A percentile compares a stretch with the other conserved stretches of the same genome.
These are phyloP conservation scores for Lepidium sativum DNA, from an alignment of 345 rosid species.

Conservation along the genomic window DNA sequence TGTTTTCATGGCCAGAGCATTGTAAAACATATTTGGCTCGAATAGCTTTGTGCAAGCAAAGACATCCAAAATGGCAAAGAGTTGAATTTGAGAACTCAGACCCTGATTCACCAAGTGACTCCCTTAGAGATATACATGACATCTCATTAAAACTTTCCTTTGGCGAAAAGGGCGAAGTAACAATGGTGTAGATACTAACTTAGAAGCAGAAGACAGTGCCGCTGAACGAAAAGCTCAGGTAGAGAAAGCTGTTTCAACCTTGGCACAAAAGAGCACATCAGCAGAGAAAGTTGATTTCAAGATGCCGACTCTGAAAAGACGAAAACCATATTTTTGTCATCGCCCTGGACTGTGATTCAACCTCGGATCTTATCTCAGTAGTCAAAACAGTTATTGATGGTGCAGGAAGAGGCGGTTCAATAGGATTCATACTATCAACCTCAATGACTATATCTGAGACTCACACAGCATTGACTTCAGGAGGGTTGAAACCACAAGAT, in stretches of 20 bases:
- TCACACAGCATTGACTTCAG: constrained; percentile 37
- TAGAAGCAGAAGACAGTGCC: constrained; percentile 42
- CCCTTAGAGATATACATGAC: constrained; percentile 60
- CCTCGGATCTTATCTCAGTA: constrained; percentile 28
- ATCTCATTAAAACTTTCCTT: constrained; percentile 55
- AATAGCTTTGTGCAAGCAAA: constrained; percentile 56
- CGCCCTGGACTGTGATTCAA: constrained; percentile 42
- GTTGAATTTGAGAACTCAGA: constrained; percentile 36
- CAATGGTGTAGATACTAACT: constrained; percentile 16
- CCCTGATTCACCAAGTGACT: constrained; percentile 54
- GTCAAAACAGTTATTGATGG: constrained; percentile 35
- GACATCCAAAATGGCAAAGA: constrained; percentile 71
- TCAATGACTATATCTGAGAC: constrained; percentile 60
- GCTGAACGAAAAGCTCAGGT: constrained; percentile 33
- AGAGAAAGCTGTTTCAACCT: constrained; percentile 33
- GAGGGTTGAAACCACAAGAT: constrained; percentile 47
- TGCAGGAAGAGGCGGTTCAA: constrained; percentile 33
- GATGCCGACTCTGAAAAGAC: constrained; percentile 40
- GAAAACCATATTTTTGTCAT: constrained; percentile 51
- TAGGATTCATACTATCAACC: constrained; percentile 59
- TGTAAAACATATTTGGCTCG: constrained; percentile 58
- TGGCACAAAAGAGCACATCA: constrained; percentile 29
- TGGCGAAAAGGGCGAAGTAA: constrained; percentile 49
- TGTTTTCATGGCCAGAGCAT: constrained; percentile 72
- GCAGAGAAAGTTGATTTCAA: constrained; percentile 34